Base-by-base conservation (phyloP, 108 stramenopile species). In the Skeletonema costatum region DNA sequence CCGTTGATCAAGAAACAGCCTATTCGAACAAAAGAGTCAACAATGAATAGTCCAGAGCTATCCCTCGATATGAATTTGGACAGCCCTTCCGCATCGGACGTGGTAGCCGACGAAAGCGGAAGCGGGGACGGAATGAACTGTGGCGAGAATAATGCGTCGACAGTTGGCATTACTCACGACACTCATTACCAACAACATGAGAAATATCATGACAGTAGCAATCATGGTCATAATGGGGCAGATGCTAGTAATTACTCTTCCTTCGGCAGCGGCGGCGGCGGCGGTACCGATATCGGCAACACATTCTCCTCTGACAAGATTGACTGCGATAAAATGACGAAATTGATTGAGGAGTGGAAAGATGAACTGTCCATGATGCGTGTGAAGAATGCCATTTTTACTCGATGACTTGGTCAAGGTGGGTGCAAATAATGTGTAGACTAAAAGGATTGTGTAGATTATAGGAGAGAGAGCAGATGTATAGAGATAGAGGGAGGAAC, bases 321-420 rank as follows among this genome's bases (percentile, higher is more conserved):
- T 51, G 39, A 70, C 67, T 32, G 60, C 12, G 63, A 60, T 2
- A 74, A 48, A 44, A 72, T 68, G 65, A 68, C 50, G 9, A 32
- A 42, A 5, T 46, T 72, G 70, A 66, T 76, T 25, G 75, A 82
- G 68, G 71, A 66, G 13, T 82, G 81, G 81, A 56, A 50, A 29
- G 81, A 76, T 19, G 81, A 82, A 61, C 50, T 82, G 3, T 50
- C 71, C 46, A 76, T 76, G 75, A 75, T 82, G 81, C 71, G 56
- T 44, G 81, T 82, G 9, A 71, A 82, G 39, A 82, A 82, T 72
- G 56, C 81, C n/a, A 76, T 82, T 51, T 51, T 71, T 76, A 30
- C 64, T 76, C 60, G 81, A 82, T 63, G 75, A 82, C 68, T 72
- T 82, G 71, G 81, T 82, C 11, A 71, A 50, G 48, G 66, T 73